A percentile compares a stretch with the other conserved stretches of the same genome.
phyloP scores from a whole-genome alignment of 2,329 filamentous ascomycete species.

The Stagonosporopsis vannaccii region DNA sequence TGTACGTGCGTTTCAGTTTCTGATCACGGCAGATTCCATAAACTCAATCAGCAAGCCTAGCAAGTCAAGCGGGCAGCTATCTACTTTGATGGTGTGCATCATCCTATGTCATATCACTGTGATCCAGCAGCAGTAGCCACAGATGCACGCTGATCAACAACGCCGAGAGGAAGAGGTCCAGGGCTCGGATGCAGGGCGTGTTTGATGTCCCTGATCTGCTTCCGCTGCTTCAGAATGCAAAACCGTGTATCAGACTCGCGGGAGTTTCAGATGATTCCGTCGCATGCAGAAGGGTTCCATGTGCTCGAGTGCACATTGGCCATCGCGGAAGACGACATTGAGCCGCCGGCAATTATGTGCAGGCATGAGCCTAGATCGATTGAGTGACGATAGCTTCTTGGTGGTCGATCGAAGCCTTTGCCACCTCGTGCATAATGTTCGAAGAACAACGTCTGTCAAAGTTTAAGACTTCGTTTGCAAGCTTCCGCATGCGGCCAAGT shows the following conservation, averaged over 20 bases:
- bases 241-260: conserved; percentile 43
- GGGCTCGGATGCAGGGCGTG: conserved; percentile 24
- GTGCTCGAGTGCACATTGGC: conserved; percentile 13
- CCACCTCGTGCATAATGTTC: conserved; percentile 11
- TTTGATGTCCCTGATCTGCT: conserved; percentile 45
- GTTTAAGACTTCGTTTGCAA: conserved; percentile 4
- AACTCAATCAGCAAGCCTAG: conserved; percentile 7
- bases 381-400: conserved; percentile 8
- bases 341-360: conserved; percentile 25
- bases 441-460: conserved; percentile 3
- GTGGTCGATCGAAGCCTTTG: conserved; percentile 8
- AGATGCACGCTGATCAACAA: conserved; percentile 3
- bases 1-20: not conserved
- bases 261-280: conserved; percentile 46
- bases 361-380: conserved; percentile 13
- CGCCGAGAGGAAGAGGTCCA: conserved; percentile 3
- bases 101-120: not conserved
- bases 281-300: conserved; percentile 31
- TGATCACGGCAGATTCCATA: not conserved
- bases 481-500: conserved; percentile 7
- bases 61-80: conserved; percentile 9
- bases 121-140: conserved; percentile 6
- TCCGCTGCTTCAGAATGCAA: conserved; percentile 43
- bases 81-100: not conserved
- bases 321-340: conserved; percentile 25